phyloP scores from a whole-genome alignment of 352 stramenopile species.

The Phytopythium cucurbitacearum region DNA sequence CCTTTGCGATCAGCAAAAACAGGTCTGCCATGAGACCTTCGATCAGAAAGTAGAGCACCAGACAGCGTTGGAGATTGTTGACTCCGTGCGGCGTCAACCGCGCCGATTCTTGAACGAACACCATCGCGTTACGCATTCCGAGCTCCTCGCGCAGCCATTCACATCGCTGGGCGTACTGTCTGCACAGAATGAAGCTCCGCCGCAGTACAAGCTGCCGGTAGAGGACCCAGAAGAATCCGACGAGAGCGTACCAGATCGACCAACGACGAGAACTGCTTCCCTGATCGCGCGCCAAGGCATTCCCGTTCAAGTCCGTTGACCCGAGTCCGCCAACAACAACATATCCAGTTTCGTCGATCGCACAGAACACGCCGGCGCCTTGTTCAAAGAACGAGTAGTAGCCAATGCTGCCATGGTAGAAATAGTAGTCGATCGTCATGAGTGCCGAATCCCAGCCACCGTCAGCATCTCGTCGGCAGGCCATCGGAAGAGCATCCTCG shows the following conservation, averaged over 20 bases:
- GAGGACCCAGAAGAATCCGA: conserved; percentile 14
- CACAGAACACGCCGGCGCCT: neutral
- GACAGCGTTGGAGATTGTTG: conserved; percentile 19
- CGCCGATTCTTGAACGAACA: conserved; percentile 29
- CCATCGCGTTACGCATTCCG: conserved; percentile 18
- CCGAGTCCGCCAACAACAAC: conserved; percentile 17
- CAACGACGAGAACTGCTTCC: conserved; percentile 7
- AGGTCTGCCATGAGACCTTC: conserved; percentile 30
- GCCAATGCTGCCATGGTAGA: conserved; percentile 5
- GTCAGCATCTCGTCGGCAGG: no score
- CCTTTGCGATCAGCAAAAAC: conserved; percentile 27
- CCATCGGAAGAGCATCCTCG: no score
- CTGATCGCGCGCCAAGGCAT: conserved; percentile 8
- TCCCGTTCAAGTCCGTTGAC: conserved; percentile 23
- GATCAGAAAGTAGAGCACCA: conserved; percentile 22
- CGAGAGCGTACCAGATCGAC: conserved; percentile 23
- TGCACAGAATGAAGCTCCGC: conserved; percentile 24
- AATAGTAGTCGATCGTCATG: conserved; percentile 1
- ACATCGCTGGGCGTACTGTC: conserved; percentile 18
- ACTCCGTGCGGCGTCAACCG: conserved; percentile 18
- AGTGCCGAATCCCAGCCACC: no score
- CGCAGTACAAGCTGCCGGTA: conserved; percentile 20
- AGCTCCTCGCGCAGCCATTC: conserved; percentile 15
- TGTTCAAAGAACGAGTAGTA: conserved; percentile 5
- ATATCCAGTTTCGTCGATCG: conserved; percentile 20